phyloP scores from a whole-genome alignment of 805 yeast genomes.

The Ogataea methanolica region DNA sequence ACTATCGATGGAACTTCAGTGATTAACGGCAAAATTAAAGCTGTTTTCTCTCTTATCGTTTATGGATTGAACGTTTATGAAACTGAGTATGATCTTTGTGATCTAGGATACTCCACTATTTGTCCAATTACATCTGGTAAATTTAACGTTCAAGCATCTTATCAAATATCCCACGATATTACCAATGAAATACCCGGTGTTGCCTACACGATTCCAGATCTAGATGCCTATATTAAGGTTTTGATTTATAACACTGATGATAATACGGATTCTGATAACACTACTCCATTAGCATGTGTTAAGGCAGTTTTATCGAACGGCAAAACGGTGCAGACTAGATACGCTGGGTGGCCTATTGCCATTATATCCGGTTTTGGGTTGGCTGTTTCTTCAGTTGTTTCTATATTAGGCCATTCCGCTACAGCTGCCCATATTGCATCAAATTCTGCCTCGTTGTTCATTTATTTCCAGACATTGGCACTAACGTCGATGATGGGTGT shows the following conservation, averaged over 20 bases:
- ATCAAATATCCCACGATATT: constrained; percentile 38
- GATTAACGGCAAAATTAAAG: constrained; percentile 65
- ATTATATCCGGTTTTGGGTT: constrained; percentile 86
- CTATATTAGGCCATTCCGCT: constrained; percentile 81
- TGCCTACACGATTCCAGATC: constrained; percentile 88
- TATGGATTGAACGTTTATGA: constrained; percentile 72
- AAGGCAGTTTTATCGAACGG: constrained; percentile 83
- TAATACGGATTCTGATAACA: constrained; percentile 24
- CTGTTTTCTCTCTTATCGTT: constrained; percentile 61
- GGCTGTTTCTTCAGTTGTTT: constrained; percentile 78
- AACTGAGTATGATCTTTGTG: constrained; percentile 59
- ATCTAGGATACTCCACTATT: constrained; percentile 43
- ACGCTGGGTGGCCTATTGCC: constrained; percentile 95
- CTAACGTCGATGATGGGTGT: constrained; percentile 33
- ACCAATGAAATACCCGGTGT: constrained; percentile 64
- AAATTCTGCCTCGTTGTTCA: constrained; percentile 85
- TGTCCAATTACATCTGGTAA: constrained; percentile 91
- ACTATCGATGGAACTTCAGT: constrained; percentile 76
- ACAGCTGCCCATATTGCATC: constrained; percentile 97
- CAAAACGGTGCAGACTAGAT: constrained; percentile 88
- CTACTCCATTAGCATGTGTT: constrained; percentile 77
- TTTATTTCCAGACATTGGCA: constrained; percentile 52
- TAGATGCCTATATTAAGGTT: constrained; percentile 88
- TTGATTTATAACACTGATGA: constrained; percentile 50
- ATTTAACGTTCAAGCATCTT: constrained; percentile 53